phyloP scores from a whole-genome alignment of 768 basidiomycete genomes.

The Agaricus blazei region DNA sequence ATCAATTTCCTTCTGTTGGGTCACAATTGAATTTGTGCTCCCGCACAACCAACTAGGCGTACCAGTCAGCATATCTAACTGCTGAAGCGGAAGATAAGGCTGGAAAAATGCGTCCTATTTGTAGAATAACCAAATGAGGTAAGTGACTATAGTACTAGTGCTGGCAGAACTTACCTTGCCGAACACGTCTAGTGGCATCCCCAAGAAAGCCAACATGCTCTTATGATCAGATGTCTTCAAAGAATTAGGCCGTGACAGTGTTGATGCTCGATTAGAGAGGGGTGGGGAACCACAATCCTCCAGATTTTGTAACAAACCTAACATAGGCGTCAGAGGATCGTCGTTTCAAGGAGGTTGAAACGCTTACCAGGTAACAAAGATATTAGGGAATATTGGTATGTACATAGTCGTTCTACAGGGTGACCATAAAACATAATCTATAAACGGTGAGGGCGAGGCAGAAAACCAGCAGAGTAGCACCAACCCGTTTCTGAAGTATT shows the following conservation, averaged over 20 bases:
- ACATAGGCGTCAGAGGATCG: background rate
- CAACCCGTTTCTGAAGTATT: conserved; percentile 87
- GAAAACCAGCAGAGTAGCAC: conserved; percentile 10
- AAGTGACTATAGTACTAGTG: background rate
- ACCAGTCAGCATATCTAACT: conserved; percentile 80
- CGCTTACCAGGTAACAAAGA: conserved; percentile 81
- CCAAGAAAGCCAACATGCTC: conserved; percentile 88
- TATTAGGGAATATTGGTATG: conserved; percentile 96
- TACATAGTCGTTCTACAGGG: conserved; percentile 93
- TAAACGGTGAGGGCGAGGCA: background rate
- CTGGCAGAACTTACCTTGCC: conserved; percentile 55
- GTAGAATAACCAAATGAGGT: background rate
- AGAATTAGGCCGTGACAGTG: conserved; percentile 62
- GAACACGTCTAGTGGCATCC: conserved; percentile 91
- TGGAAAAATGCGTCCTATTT: conserved; percentile 92
- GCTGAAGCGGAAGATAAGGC: conserved; percentile 94
- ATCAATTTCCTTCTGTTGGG: conserved; percentile 89
- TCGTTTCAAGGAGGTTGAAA: background rate
- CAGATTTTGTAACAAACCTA: conserved; percentile 82
- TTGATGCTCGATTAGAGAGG: conserved; percentile 60
- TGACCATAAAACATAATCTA: conserved; percentile 97
- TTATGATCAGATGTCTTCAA: conserved; percentile 84
- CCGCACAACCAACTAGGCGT: conserved; percentile 86
- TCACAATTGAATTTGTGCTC: conserved; percentile 94
- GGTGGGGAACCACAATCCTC: conserved; percentile 91